A percentile compares a stretch with the other conserved stretches of the same genome.
Conservation (phyloP, 306 rosid species). For the Dalbergia oliveri region DNA sequence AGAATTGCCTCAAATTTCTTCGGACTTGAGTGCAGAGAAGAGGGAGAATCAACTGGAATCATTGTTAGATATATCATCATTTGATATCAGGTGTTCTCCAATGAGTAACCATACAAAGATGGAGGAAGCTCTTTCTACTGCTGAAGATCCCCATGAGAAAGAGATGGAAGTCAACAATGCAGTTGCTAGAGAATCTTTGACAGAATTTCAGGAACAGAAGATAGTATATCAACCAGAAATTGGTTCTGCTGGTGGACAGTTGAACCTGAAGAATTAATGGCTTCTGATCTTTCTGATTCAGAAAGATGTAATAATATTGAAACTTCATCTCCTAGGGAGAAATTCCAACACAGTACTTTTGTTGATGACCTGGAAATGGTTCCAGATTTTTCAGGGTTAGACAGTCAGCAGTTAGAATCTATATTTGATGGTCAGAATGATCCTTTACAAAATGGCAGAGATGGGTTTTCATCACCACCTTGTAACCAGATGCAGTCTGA, state of each 20-base stretch:
- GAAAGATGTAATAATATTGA: conserved; percentile 44
- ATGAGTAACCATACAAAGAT: conserved; percentile 37
- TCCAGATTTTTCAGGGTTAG: conserved; percentile 50
- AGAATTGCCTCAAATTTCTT: conserved; percentile 50
- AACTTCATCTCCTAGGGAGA: conserved; percentile 48
- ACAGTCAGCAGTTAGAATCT: conserved; percentile 48
- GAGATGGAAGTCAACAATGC: conserved; percentile 50
- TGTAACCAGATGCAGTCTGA: conserved; percentile 49
- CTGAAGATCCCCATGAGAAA: conserved; percentile 46
- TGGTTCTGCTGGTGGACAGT: conserved; percentile 48
- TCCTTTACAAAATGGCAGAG: conserved; percentile 41
- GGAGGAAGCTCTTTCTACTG: conserved; percentile 54
- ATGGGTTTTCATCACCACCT: conserved; percentile 49
- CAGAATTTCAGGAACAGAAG: conserved; percentile 45
- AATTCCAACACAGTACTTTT: conserved; percentile 45
- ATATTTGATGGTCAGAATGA: conserved; percentile 46
- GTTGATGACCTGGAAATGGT: conserved; percentile 43
- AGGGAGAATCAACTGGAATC: conserved; percentile 43
- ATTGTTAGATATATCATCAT: conserved; percentile 45
- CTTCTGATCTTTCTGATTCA: conserved; percentile 48
- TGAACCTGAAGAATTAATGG: conserved; percentile 41
- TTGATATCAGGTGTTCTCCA: conserved; percentile 47
- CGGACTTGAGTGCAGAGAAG: conserved; percentile 48
- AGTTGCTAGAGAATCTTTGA: conserved; percentile 53
- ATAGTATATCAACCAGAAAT: conserved; percentile 46